These are phyloP conservation scores for Yarrowia phangngaensis DNA, from an alignment of 805 yeast species.

Conservation along the genomic window DNA sequence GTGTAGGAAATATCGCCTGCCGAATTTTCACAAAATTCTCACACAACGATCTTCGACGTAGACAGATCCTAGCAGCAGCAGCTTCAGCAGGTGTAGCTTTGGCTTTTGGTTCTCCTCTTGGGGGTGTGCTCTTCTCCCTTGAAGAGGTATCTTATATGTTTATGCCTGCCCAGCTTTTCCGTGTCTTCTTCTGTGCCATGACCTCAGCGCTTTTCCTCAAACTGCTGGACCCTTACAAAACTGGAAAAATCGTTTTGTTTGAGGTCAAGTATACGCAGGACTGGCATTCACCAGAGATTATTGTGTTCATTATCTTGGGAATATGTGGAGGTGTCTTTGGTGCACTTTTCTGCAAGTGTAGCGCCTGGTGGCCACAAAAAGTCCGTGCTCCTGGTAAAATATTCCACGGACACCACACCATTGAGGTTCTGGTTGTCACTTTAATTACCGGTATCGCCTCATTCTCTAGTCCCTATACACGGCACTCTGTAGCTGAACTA, in stretches of 20 bases:
- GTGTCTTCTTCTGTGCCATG: conserved; percentile 55
- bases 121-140: conserved; percentile 54
- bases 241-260: conserved; percentile 55
- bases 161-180: conserved; percentile 52
- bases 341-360: conserved; percentile 48
- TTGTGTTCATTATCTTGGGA: conserved; percentile 48
- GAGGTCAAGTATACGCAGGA: conserved; percentile 50
- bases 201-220: conserved; percentile 51
- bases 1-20: conserved; percentile 54
- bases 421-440: conserved; percentile 48
- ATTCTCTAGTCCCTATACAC: conserved; percentile 49
- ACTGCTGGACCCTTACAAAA: conserved; percentile 55
- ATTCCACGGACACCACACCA: conserved; percentile 43
- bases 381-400: conserved; percentile 33
- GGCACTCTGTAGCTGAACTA: conserved; percentile 49
- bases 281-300: conserved; percentile 50
- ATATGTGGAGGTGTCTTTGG: conserved; percentile 54
- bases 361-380: conserved; percentile 41
- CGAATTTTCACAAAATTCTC: conserved; percentile 47
- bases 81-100: conserved; percentile 59
- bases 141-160: conserved; percentile 57
- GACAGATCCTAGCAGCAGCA: conserved; percentile 54
- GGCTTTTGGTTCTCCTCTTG: conserved; percentile 59
- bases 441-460: conserved; percentile 47
- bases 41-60: conserved; percentile 48